Base-by-base conservation (phyloP, 306 rosid genomes). In the Gastrolobium bilobum region DNA sequence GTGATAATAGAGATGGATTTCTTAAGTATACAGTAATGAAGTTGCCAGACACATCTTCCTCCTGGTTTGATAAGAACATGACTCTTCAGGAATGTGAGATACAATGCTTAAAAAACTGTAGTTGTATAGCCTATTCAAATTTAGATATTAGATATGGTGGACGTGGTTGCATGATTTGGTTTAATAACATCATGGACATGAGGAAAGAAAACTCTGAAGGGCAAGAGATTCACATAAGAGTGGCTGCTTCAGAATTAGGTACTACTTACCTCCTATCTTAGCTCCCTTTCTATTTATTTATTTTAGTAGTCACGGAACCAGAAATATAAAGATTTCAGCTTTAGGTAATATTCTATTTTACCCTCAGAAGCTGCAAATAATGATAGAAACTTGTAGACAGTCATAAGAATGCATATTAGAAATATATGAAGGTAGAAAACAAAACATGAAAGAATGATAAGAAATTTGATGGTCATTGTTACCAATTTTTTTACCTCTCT, bases 131-230 rank as follows among this genome's bases (percentile, higher is more conserved):
- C 15, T 78, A 78, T 72, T 46, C 82, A 54, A 67, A 11, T 57
- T 31, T 56, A 51, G 71, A 61, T 35, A 5, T 78, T 13, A 79
- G 75, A 47, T 37, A 3, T 37, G 60, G 73, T 9, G 77, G 77
- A 1, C 67, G 71, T 66, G 89, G 89, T 9, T 86, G 87, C 46
- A 57, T 80, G 64, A 46, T 83, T 50, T 83, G 89, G 87, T 80
- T 74, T 8, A 73, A 29, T n/a, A 14, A 76, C 44, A 44, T 86
- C 63, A 15, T 71, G 57, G 86, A 82, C 62, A 42, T 83, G 34
- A 68, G 44, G 64, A 52, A 77, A 53, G 44, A 26, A 7, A 11
- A 2, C 4, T 47, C 59, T 13, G 65, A 65, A 65, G 74, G 77
- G 38, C 65, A 71, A 39, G 77, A 71, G 3, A 26, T 71, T 71